Conservation (phyloP, 1,284 basidiomycete genomes). For the Cutaneotrichosporon sp. region DNA sequence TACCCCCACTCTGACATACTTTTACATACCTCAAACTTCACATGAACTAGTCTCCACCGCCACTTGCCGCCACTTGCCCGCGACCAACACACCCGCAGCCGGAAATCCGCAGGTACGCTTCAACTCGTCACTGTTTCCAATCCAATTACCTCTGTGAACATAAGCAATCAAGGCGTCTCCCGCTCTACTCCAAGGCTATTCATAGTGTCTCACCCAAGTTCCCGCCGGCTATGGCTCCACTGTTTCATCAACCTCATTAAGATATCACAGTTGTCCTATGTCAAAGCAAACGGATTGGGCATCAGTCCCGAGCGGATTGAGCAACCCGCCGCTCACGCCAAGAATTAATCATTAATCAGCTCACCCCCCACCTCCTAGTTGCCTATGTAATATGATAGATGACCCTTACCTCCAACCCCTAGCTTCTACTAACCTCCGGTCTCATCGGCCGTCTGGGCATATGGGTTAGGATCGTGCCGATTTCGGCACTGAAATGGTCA, state of each 20-base stretch:
- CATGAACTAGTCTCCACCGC: no score
- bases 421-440: not conserved
- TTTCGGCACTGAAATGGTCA: slow-evolving; percentile 1
- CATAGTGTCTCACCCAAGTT: not conserved
- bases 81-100: no score
- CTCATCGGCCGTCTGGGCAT: not conserved
- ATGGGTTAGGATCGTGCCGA: slow-evolving; percentile 5
- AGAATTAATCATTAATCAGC: no score
- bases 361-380: no score
- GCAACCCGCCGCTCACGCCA: no score
- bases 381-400: no score
- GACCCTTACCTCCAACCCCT: not conserved
- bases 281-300: no score
- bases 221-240: not conserved
- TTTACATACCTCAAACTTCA: no score
- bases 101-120: not conserved
- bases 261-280: not conserved
- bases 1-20: no score
- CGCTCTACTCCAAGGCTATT: not conserved
- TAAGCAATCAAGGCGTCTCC: not conserved
- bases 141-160: not conserved
- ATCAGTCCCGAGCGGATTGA: no score
- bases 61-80: no score
- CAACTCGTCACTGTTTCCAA: not conserved
- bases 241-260: not conserved